Evolutionary conservation across 495 filamentous ascomycete species (phyloP).

Genomic region (Penicillium cosmopolitanum): DNA sequence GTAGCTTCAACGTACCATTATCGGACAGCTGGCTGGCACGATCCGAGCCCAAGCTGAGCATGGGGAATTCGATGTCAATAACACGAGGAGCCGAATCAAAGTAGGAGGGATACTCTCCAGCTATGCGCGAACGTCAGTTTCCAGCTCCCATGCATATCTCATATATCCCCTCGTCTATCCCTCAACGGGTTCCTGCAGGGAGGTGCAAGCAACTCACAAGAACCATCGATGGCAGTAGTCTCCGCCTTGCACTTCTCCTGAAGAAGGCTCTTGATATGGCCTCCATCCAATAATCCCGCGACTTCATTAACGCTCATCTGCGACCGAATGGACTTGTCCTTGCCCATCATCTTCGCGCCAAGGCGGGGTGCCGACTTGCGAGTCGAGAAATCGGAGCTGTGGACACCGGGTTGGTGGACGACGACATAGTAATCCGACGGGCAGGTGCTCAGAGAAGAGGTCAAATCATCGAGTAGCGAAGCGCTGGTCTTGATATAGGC

Average conservation of each 20-base stretch:
- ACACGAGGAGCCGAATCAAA: slow-evolving; percentile 53
- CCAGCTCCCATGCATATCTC: not conserved
- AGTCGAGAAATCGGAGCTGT: slow-evolving; percentile 64
- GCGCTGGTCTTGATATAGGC: slow-evolving; percentile 47
- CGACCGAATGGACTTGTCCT: slow-evolving; percentile 53
- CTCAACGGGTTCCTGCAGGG: not conserved
- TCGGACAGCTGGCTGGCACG: slow-evolving; percentile 48
- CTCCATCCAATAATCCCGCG: slow-evolving; percentile 59
- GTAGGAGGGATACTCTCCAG: slow-evolving; percentile 47
- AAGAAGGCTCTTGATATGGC: slow-evolving; percentile 55
- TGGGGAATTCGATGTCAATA: slow-evolving; percentile 56
- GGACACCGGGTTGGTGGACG: slow-evolving; percentile 76
- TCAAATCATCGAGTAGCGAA: slow-evolving; percentile 37
- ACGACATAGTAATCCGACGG: slow-evolving; percentile 79
- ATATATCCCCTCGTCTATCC: too few relatives aligned
- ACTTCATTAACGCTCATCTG: slow-evolving; percentile 63
- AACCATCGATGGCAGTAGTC: slow-evolving; percentile 59
- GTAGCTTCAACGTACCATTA: slow-evolving; percentile 43
- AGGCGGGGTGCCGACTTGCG: slow-evolving; percentile 63
- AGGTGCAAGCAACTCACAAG: slow-evolving; percentile 54
- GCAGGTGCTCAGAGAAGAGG: slow-evolving; percentile 61
- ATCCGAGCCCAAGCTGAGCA: slow-evolving; percentile 43
- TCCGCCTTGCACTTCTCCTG: slow-evolving; percentile 56
- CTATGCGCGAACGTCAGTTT: slow-evolving; percentile 33
- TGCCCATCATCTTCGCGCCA: slow-evolving; percentile 52